Base-by-base conservation (phyloP, 805 yeast genomes). In the Pichia ethanolica region DNA sequence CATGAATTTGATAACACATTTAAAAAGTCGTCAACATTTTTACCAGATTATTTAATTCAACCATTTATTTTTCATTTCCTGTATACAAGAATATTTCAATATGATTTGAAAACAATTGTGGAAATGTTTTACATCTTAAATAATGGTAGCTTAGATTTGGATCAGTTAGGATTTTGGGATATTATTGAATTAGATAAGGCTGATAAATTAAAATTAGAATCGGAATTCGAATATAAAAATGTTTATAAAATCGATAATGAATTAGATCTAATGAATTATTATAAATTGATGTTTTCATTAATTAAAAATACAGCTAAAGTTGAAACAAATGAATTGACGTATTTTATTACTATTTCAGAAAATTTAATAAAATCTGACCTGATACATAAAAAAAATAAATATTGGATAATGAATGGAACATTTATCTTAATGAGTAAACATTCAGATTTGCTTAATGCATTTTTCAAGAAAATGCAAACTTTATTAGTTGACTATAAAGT, bases 111-210 rank as follows among this genome's bases (percentile, higher is more conserved):
- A 5, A 32, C 46, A 1, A 36, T 45, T 14, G 11, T 45, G 12
- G 11, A 42, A 30, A 14, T 46, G 35, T 33, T 49, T 3, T 45
- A 49, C 25, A n/a, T 45, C 4, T 14, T 49, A 20, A 49, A 46
- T 3, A 39, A 30, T 3, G 41, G 42, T 3, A 44, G 46, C 36
- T 7, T 8, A 28, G 14, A 10, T 8, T 14, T 53, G 25, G 33
- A n/a, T 2, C 28, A 38, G 3, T 12, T 48, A n/a, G 56, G 51
- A 40, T 49, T 49, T 37, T 53, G 54, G 54, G 44, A 51, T 35
- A 13, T 46, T 3, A 35, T 44, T 5, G 13, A 42, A 7, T n/a
- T 14, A 4, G 39, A 35, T 26, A 39, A 46, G 7, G 41, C 13
- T n/a, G 7, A 8, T 20, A 20, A 20, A 20, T 20, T 20, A 33